phyloP scores from a whole-genome alignment of 2,329 filamentous ascomycete genomes.

The Mycosphaerella sp. region DNA sequence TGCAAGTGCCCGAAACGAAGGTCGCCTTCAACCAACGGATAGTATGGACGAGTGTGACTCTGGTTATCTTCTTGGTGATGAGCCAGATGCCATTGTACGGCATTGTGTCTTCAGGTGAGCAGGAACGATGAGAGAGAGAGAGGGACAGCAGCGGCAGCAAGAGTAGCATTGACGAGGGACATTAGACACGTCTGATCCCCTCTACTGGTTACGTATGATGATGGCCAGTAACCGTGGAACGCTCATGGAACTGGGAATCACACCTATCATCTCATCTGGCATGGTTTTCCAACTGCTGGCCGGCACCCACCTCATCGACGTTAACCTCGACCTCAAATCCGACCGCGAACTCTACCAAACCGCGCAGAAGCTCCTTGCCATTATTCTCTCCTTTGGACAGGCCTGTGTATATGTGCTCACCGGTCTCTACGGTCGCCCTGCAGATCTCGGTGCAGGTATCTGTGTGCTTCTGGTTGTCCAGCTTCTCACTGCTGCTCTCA shows the following conservation, averaged over 20 bases:
- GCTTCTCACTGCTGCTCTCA: constrained; percentile 93
- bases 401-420: constrained; percentile 98
- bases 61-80: constrained; percentile 99
- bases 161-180: constrained; percentile 17
- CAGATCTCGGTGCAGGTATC: constrained; percentile 93
- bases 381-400: constrained; percentile 95
- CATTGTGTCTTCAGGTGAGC: constrained; percentile 77
- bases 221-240: constrained; percentile 79
- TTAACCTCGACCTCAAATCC: constrained; percentile 99
- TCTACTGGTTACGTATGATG: constrained; percentile 99
- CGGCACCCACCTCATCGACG: constrained; percentile 98
- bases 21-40: constrained; percentile 87
- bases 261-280: constrained; percentile 97
- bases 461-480: constrained; percentile 98
- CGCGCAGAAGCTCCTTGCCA: constrained; percentile 93
- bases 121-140: neutral
- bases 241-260: constrained; percentile 51
- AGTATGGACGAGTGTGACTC: constrained; percentile 57
- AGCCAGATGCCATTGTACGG: constrained; percentile 98
- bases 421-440: constrained; percentile 93
- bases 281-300: constrained; percentile 99
- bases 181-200: constrained; percentile 75
- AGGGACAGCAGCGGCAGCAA: neutral
- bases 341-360: constrained; percentile 99
- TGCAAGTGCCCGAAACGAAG: constrained; percentile 97